phyloP scores from a whole-genome alignment of 2,329 filamentous ascomycete genomes.

The Hypomyces perniciosus region DNA sequence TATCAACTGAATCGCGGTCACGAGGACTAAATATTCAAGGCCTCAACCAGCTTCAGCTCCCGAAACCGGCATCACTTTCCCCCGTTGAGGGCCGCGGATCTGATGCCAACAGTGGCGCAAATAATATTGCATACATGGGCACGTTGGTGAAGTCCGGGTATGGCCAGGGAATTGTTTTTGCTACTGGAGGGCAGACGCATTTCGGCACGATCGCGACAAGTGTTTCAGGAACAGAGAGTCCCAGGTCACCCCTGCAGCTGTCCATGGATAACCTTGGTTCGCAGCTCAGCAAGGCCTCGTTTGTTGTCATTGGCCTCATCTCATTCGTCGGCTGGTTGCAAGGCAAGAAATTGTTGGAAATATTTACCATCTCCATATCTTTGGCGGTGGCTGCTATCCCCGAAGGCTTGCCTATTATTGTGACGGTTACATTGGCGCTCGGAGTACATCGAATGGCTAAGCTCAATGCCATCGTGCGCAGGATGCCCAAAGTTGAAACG shows the following conservation, averaged over 20 bases:
- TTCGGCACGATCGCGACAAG: slow-evolving; percentile 96
- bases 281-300: slow-evolving; percentile 94
- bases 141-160: slow-evolving; percentile 92
- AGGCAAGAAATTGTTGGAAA: slow-evolving; percentile 82
- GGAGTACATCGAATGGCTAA: slow-evolving; percentile 96
- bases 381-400: slow-evolving; percentile 94
- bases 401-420: slow-evolving; percentile 94
- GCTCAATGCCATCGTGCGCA: slow-evolving; percentile 88
- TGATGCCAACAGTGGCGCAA: slow-evolving; percentile 57
- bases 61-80: slow-evolving; percentile 36
- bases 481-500: slow-evolving; percentile 94
- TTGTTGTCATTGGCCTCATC: slow-evolving; percentile 88
- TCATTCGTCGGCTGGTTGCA: slow-evolving; percentile 85
- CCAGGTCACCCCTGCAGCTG: slow-evolving; percentile 84
- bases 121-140: slow-evolving; percentile 97
- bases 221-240: slow-evolving; percentile 90
- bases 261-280: slow-evolving; percentile 98
- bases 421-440: slow-evolving; percentile 90
- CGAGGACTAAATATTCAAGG: slow-evolving; percentile 24
- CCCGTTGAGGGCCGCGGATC: slow-evolving; percentile 54
- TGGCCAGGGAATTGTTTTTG: slow-evolving; percentile 94
- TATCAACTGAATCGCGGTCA: slow-evolving; percentile 57
- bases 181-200: slow-evolving; percentile 86
- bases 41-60: slow-evolving; percentile 24
- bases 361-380: slow-evolving; percentile 96